Evolutionary conservation across 768 basidiomycete species (phyloP), one percentile per base, ranked within the genome.

Genomic region (Trametes maxima): DNA sequence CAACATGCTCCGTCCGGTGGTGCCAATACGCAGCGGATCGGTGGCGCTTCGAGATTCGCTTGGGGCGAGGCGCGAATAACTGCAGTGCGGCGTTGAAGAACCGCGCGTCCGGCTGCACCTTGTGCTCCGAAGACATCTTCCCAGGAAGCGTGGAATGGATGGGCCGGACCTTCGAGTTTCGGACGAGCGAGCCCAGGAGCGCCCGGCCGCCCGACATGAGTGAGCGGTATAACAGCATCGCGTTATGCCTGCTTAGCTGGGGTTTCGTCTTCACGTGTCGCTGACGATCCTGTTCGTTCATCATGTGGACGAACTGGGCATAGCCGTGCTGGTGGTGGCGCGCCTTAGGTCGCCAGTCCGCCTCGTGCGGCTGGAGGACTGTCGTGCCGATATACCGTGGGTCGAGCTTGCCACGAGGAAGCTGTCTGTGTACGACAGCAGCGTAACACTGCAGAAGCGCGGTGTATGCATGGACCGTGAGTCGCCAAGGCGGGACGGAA

Each of bases 391-490:
- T 5, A 35, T 56, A 45, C 22, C 22, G 28, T 51, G 45, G 54
- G 37, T 21, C 47, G 52, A 59, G 63, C 33, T 60, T 65, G 62
- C 47, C 45, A 65, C 8, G 42, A 2, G 62, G 62, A 8, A 56
- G 24, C 22, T 58, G 48, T 60, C 72, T 63, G 70, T 71, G 45
- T 68, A 71, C n/a, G 78, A 79, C 68, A 83, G 80, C 66, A 0
- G 75, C 80, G 63, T 89, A 91, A 35, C 82, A 75, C 48, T 85
- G 78, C 57, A 94, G 70, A 85, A 92, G 90, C 50, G 82, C 74
- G 1, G 89, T 92, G 69, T 90, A 93, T 1, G 88, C 85, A 10
- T 85, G 78, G 2, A 86, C 73, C 8, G 86, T 83, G 19, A 93
- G 73, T 54, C 78, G 77, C 91, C 91, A 94, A 0, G 87, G 84